Conservation (phyloP, 805 yeast genomes). For the Candida anglica region DNA sequence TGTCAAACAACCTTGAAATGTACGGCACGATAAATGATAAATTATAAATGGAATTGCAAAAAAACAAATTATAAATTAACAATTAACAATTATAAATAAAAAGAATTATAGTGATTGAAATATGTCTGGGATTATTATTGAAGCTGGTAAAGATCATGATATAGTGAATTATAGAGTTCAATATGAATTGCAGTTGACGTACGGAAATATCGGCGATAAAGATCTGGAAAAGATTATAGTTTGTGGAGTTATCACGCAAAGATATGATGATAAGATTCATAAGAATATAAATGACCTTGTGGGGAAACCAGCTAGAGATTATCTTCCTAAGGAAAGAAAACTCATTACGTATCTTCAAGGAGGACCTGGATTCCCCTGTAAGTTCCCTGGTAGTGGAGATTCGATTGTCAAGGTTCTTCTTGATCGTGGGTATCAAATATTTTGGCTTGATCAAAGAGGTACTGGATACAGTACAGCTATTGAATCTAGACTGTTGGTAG, state of each 20-base stretch:
- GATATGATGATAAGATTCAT: constrained; percentile 18
- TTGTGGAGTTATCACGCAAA: constrained; percentile 31
- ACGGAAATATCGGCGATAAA: constrained; percentile 7
- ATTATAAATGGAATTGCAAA: too few species aligned
- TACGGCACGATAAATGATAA: too few species aligned
- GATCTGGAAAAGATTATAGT: constrained; percentile 11
- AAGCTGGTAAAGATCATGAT: too few species aligned
- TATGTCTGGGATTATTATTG: too few species aligned
- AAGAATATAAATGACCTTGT: constrained; percentile 1
- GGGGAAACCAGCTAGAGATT: constrained; percentile 4
- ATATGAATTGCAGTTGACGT: too few species aligned
- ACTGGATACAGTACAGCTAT: constrained; percentile 52
- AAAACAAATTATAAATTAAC: too few species aligned
- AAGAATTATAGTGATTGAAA: too few species aligned
- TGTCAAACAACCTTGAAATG: too few species aligned
- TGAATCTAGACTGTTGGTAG: constrained; percentile 22
- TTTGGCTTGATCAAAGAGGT: constrained; percentile 58
- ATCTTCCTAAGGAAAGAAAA: constrained; percentile 28
- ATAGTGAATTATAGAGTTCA: too few species aligned
- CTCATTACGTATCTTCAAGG: constrained; percentile 46
- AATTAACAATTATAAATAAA: too few species aligned
- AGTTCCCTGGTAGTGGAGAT: constrained; percentile 31
- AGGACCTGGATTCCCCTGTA: constrained; percentile 51
- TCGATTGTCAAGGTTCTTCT: constrained; percentile 35
- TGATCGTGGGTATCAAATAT: constrained; percentile 38